Percentiles rank a stretch among this genome's conserved stretches.
phyloP scores from a whole-genome alignment of 768 basidiomycete genomes.

The Naganishia onofrii region DNA sequence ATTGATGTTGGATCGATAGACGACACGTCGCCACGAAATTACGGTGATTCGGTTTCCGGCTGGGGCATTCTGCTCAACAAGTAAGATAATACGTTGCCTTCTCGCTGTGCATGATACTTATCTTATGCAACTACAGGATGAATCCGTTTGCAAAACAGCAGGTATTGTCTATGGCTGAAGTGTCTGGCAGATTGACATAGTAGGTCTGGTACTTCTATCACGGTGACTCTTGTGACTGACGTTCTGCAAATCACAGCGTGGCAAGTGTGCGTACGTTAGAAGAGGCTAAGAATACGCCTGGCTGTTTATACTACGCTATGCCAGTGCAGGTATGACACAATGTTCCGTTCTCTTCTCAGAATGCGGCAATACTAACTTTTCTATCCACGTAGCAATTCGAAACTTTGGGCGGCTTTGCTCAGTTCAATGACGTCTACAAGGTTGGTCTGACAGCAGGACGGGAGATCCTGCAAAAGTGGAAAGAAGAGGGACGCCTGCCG shows the following conservation, averaged over 20 bases:
- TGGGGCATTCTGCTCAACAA: constrained; percentile 93
- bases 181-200: constrained; percentile 78
- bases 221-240: background rate
- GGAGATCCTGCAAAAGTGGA: constrained; percentile 70
- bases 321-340: constrained; percentile 71
- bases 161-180: constrained; percentile 50
- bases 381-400: constrained; percentile 63
- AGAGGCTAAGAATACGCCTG: constrained; percentile 85
- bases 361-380: background rate
- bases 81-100: constrained; percentile 52
- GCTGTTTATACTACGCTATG: constrained; percentile 88
- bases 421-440: constrained; percentile 81
- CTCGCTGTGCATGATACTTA: background rate
- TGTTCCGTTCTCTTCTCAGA: background rate
- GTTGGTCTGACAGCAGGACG: constrained; percentile 74
- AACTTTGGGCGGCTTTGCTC: constrained; percentile 75
- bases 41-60: constrained; percentile 91
- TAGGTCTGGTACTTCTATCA: constrained; percentile 55
- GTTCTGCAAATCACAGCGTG: constrained; percentile 60
- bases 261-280: constrained; percentile 92
- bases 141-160: constrained; percentile 51
- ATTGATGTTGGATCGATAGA: constrained; percentile 91
- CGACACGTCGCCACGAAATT: constrained; percentile 90
- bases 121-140: constrained; percentile 34
- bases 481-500: constrained; percentile 79